Base-by-base conservation (phyloP, 1,284 basidiomycete genomes). In the Cryptococcus sp. region DNA sequence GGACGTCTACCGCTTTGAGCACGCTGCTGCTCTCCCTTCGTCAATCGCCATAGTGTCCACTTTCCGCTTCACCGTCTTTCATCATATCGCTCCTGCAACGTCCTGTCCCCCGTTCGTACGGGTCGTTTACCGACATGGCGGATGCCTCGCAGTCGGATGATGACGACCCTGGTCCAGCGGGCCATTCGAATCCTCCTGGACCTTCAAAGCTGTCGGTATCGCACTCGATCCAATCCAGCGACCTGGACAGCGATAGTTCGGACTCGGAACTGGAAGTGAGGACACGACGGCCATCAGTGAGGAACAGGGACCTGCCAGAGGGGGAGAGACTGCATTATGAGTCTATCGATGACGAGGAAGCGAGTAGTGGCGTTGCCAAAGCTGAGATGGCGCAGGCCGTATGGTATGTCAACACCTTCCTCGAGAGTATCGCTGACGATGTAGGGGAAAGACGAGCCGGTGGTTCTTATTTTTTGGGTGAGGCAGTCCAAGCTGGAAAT, bases 391-490 rank as follows among this genome's bases (percentile, higher is more conserved):
- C 64, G 4, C 59, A 63, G 34, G 63, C 65, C 22, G 66, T 68
- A n/a, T 72, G 69, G 69, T 65, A 28, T 47, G 60, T 57, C 5
- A 10, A 39, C 4, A 25, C 23, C 19, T 21, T 10, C 38, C 38
- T 39, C 38, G 38, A 10, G 9, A 21, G 5, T n/a, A 43, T 24
- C 31, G 6, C 32, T 35, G 42, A n/a, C 31, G n/a, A 19, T 44
- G 53, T 46, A 65, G 63, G 63, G 64, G 59, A 9, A 52, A 50
- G 12, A 65, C 57, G 45, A 60, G 79, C 9, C 80, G 78, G 51
- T 84, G 82, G 81, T 73, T 75, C 47, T 71, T 85, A 23, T 84
- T 83, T 69, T 68, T 80, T 41, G 78, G 82, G 82, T 82, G 50
- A 40, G 74, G n/a, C n/a, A n/a, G n/a, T n/a, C n/a, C n/a, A n/a